Evolutionary conservation across 441 rosid genomes (phyloP).

Genomic region (Syzygium syzygioides): DNA sequence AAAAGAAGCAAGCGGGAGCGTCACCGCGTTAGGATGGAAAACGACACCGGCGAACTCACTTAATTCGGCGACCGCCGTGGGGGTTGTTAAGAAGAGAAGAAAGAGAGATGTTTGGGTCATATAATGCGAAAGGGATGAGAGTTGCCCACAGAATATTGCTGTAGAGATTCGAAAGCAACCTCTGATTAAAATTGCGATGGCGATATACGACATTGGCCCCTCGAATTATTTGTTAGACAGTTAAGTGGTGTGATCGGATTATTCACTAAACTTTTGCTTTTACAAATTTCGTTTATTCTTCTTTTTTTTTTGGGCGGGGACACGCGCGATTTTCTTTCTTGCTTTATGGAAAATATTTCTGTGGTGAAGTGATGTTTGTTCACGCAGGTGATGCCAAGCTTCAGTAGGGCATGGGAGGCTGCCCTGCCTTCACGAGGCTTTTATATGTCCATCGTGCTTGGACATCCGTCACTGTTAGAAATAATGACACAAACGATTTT

Average conservation of each 20-base stretch:
- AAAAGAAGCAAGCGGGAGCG: background rate
- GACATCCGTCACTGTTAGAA: background rate
- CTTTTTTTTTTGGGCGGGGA: background rate
- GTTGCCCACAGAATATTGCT: background rate
- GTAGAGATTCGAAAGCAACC: background rate
- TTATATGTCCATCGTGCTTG: background rate
- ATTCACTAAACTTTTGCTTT: too few species aligned
- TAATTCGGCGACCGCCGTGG: background rate
- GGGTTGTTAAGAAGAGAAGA: background rate
- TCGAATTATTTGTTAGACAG: background rate
- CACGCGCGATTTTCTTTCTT: background rate
- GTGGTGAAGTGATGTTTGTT: background rate
- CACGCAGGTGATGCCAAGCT: background rate
- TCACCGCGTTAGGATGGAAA: background rate
- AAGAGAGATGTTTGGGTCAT: background rate
- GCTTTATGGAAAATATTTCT: background rate
- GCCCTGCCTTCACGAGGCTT: background rate
- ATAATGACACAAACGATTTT: rapidly evolving
- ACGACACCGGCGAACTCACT: background rate
- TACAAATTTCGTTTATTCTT: too few species aligned
- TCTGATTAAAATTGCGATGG: background rate
- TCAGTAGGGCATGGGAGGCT: background rate
- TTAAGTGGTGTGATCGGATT: background rate
- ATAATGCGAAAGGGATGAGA: background rate
- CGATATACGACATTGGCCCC: background rate